phyloP scores from a whole-genome alignment of 352 stramenopile genomes.

The Globisporangium echinulatum region DNA sequence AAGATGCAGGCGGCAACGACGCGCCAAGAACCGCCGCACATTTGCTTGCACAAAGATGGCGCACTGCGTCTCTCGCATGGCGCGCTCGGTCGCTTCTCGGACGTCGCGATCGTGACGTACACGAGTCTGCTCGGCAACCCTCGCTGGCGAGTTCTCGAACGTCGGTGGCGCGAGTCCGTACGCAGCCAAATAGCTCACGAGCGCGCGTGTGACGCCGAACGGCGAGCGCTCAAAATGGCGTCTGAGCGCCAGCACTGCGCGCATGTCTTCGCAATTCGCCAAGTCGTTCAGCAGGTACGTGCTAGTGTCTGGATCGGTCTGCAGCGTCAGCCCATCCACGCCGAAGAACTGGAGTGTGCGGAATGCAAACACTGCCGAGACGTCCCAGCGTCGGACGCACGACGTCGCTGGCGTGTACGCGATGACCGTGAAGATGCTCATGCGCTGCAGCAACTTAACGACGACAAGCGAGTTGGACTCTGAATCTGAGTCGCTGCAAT shows the following conservation, averaged over 20 bases:
- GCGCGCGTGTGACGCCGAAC: constrained; percentile 16
- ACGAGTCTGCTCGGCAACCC: constrained; percentile 16
- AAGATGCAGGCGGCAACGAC: constrained; percentile 20
- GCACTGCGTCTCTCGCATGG: constrained; percentile 13
- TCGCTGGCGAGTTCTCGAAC: constrained; percentile 36
- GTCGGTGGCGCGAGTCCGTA: constrained; percentile 21
- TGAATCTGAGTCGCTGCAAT: not conserved
- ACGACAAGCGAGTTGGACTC: not conserved
- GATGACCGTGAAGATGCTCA: constrained; percentile 24
- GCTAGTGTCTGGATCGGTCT: not conserved
- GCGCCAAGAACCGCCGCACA: constrained; percentile 27
- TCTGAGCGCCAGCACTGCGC: constrained; percentile 1
- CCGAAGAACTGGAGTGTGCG: constrained; percentile 29
- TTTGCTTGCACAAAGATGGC: constrained; percentile 30
- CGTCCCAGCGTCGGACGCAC: constrained; percentile 21
- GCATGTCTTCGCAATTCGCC: no score
- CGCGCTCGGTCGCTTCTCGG: not conserved
- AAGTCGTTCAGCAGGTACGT: not conserved
- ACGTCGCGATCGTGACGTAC: not conserved
- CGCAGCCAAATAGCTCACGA: constrained; percentile 32
- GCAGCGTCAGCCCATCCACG: constrained; percentile 19
- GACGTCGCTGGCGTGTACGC: constrained; percentile 33
- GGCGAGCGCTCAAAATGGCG: constrained; percentile 6
- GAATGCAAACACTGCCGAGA: constrained; percentile 30
- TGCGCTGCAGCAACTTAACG: constrained; percentile 29